Conservation (phyloP, 2,329 filamentous ascomycete genomes). For the Neopestalotiopsis sp. region DNA sequence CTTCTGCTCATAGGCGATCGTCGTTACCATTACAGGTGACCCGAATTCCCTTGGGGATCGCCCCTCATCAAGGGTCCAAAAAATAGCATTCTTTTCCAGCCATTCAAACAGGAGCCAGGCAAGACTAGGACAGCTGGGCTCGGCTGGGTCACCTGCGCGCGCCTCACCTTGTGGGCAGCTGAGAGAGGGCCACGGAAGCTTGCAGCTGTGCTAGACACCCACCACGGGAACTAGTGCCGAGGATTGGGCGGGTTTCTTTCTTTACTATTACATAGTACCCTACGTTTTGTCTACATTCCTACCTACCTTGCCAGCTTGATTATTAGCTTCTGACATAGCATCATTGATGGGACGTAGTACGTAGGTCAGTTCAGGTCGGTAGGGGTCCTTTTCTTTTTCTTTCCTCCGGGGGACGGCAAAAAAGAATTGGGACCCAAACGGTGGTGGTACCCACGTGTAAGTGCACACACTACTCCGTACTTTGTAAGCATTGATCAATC, state of each 20-base stretch:
- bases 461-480: no score
- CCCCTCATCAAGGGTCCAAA: background rate
- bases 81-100: background rate
- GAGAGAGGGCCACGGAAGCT: background rate
- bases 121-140: no score
- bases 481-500: background rate
- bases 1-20: background rate
- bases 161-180: background rate
- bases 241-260: background rate
- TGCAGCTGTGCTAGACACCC: background rate
- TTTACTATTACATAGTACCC: no score
- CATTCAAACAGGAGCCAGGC: background rate
- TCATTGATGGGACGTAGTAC: no score
- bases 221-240: background rate
- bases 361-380: no score
- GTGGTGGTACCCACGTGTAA: no score
- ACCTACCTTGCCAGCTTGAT: no score
- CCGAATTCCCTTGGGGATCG: background rate
- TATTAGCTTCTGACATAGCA: no score
- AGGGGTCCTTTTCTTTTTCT: no score
- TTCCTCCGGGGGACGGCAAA: no score
- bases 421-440: no score
- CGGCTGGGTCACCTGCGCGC: background rate
- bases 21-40: background rate
- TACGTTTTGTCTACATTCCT: no score